Percentiles rank a stretch among this genome's conserved stretches.
Conservation (phyloP, 768 basidiomycete genomes). For the Exsudoporus frostii region DNA sequence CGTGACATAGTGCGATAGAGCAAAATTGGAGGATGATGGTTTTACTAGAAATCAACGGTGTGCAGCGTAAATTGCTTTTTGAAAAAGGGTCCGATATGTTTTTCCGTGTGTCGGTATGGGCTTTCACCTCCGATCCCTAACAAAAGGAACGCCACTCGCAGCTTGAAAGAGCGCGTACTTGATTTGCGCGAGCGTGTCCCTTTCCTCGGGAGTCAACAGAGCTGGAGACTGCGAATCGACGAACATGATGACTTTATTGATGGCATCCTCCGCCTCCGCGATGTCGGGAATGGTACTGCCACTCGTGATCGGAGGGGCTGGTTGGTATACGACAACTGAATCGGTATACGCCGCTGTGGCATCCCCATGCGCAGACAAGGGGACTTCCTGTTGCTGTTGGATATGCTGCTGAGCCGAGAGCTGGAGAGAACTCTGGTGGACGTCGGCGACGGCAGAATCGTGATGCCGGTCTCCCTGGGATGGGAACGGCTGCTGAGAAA, state of each 20-base stretch:
- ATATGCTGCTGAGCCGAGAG: slow-evolving; percentile 31
- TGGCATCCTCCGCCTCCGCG: slow-evolving; percentile 51
- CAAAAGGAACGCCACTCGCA: slow-evolving; percentile 37
- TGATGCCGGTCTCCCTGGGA: slow-evolving; percentile 28
- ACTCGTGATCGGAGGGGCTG: slow-evolving; percentile 31
- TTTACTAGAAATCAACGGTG: slow-evolving; percentile 14
- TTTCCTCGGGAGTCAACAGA: slow-evolving; percentile 35
- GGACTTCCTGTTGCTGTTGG: slow-evolving; percentile 27
- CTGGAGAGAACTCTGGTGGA: slow-evolving; percentile 29
- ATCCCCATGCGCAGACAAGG: slow-evolving; percentile 27
- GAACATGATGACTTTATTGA: slow-evolving; percentile 53
- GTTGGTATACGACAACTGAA: slow-evolving; percentile 33
- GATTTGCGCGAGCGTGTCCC: slow-evolving; percentile 42
- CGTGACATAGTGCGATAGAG: slow-evolving; percentile 13
- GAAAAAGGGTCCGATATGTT: slow-evolving; percentile 3
- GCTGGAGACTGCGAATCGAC: slow-evolving; percentile 41
- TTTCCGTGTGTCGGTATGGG: background rate
- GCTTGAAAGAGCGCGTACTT: slow-evolving; percentile 54
- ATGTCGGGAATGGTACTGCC: slow-evolving; percentile 37
- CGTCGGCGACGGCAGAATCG: slow-evolving; percentile 22
- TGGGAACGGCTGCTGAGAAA: slow-evolving; percentile 30
- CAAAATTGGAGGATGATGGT: slow-evolving; percentile 7
- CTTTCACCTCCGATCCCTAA: slow-evolving; percentile 29
- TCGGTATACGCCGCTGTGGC: slow-evolving; percentile 25
- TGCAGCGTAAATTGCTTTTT: slow-evolving; percentile 19